phyloP scores from a whole-genome alignment of 2,329 filamentous ascomycete genomes.

The Xylaria sp. region DNA sequence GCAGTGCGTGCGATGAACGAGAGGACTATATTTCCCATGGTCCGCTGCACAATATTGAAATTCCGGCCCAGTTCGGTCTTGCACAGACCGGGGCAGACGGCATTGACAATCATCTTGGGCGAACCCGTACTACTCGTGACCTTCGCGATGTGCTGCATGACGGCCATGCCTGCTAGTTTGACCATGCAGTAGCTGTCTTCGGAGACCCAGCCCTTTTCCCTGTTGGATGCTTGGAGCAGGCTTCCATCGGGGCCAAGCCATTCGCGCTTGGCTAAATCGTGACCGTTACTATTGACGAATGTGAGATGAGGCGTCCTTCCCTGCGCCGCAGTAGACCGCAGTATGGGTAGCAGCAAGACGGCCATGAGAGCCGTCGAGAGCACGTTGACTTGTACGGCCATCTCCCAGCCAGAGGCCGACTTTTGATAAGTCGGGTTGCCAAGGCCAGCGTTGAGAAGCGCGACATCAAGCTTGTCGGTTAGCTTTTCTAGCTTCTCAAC shows the following conservation, averaged over 20 bases:
- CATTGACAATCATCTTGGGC: conserved; percentile 18
- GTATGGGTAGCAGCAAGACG: conserved; percentile 18
- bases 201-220: not conserved
- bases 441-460: conserved; percentile 14
- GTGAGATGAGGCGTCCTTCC: conserved; percentile 13
- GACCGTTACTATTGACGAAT: conserved; percentile 24
- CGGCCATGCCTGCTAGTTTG: conserved; percentile 6
- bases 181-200: conserved; percentile 12
- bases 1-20: conserved; percentile 21
- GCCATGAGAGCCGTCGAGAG: conserved; percentile 27
- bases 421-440: conserved; percentile 1
- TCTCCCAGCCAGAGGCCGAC: conserved; percentile 10
- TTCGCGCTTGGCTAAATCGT: conserved; percentile 15
- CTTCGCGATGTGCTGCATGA: conserved; percentile 25
- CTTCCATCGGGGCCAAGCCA: not conserved
- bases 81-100: conserved; percentile 25
- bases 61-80: conserved; percentile 16
- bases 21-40: not conserved
- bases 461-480: conserved; percentile 13
- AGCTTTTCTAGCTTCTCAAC: conserved; percentile 1
- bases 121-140: not conserved
- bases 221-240: conserved; percentile 9
- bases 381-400: conserved; percentile 21
- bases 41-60: not conserved
- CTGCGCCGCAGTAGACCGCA: conserved; percentile 13